Base-by-base conservation (phyloP, 2,329 filamentous ascomycete species). In the Ilyonectria sp. region DNA sequence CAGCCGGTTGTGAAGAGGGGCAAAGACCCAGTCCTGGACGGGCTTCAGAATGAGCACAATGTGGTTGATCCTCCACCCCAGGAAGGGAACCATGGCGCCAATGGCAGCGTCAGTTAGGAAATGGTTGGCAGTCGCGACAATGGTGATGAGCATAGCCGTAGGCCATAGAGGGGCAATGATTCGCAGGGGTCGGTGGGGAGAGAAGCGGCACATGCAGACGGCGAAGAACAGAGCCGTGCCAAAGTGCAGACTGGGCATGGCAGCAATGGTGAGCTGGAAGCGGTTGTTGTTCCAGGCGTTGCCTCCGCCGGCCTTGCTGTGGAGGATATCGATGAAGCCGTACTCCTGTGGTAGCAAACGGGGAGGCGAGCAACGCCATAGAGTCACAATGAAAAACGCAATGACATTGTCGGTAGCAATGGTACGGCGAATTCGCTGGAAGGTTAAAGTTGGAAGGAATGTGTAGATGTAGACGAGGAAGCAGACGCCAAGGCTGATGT, bases 381-480 rank as follows among this genome's bases (percentile, higher is more conserved):
- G 40, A 0, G 83, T 84, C 17, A 87, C 76, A 53, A 86, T 80
- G 53, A 82, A 73, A 54, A 87, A 87, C 8, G 85, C 83, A 55
- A 87, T 77, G 29, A 79, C 78, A 54, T 87, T 87, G 61, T 84
- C 80, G 4, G 83, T 68, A n/a, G 85, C 85, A 47, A 87, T 76
- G 0, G 84, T 83, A 26, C 85, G 84, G 35, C 85, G 81, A 21
- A 85, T 81, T 1, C 76, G 76, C 56, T 80, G 79, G 69, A 83
- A 86, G 0, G 76, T 80, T 4, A 76, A 68, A 0, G 79, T 74
- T 2, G 82, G 80, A 21, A 84, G 74, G 70, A 78, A 85, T 2
- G 83, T 85, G 73, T 86, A 87, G 37, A 79, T 79, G 74, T 86
- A 85, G 7, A 84, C 81, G 63, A 86, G 76, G 75, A 87, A 87